Conservation (phyloP, 441 rosid species). For the Gossypium schwendimanii region DNA sequence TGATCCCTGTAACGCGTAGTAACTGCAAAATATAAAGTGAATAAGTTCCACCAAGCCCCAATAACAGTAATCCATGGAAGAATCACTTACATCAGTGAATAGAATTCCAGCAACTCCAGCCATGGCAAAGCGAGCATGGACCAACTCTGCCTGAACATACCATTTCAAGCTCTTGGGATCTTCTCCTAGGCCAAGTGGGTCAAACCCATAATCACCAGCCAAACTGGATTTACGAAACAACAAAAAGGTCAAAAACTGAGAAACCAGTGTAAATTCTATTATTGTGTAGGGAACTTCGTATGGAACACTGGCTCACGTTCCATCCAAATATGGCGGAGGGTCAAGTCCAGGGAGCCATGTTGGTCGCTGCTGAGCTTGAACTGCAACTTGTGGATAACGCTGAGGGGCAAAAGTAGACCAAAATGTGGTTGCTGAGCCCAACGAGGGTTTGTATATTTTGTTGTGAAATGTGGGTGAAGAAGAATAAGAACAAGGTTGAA, state of each 20-base stretch:
- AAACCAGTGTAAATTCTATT: neutral
- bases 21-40: slow-evolving; percentile 35
- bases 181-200: slow-evolving; percentile 92
- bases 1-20: slow-evolving; percentile 66
- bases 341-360: slow-evolving; percentile 95
- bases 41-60: too few species aligned
- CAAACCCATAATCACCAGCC: slow-evolving; percentile 84
- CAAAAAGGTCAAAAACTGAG: neutral
- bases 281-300: neutral
- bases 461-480: slow-evolving; percentile 18
- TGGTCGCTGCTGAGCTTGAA: slow-evolving; percentile 59
- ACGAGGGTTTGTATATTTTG: slow-evolving; percentile 19
- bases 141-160: slow-evolving; percentile 96
- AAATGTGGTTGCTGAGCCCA: slow-evolving; percentile 15
- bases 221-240: slow-evolving; percentile 32
- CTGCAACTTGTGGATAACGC: slow-evolving; percentile 21
- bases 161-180: slow-evolving; percentile 82
- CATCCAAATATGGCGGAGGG: slow-evolving; percentile 85
- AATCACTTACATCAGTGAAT: slow-evolving; percentile 62
- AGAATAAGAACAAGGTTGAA: slow-evolving; percentile 29
- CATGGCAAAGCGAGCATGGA: slow-evolving; percentile 92
- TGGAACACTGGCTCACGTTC: slow-evolving; percentile 47
- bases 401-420: slow-evolving; percentile 15
- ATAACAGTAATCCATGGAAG: neutral
- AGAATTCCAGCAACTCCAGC: slow-evolving; percentile 89